Percentiles rank a stretch among this genome's conserved stretches.
Evolutionary conservation across 1,284 basidiomycete genomes (phyloP).

Genomic region (Ceratobasidium sp.): DNA sequence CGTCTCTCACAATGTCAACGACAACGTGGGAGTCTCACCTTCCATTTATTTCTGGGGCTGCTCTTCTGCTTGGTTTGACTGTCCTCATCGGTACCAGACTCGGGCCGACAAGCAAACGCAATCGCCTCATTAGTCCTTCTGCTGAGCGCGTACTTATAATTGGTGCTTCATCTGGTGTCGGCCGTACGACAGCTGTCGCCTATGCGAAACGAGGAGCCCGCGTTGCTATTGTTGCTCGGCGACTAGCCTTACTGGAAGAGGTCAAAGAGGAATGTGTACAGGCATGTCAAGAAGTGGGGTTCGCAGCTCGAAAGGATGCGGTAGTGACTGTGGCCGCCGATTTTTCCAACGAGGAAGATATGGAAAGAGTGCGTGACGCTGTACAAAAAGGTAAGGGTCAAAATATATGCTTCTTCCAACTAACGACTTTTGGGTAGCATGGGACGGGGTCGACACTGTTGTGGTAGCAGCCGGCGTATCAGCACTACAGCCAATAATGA

Average conservation of each 20-base stretch:
- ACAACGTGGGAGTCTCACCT: neutral
- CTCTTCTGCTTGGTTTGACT: neutral
- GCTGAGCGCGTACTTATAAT: constrained; percentile 78
- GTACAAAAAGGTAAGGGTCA: constrained; percentile 62
- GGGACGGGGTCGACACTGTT: constrained; percentile 84
- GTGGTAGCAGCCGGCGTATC: constrained; percentile 87
- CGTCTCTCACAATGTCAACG: constrained; percentile 1
- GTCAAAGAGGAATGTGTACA: constrained; percentile 67
- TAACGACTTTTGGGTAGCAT: constrained; percentile 57
- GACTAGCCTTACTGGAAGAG: constrained; percentile 61
- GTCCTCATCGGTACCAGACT: neutral
- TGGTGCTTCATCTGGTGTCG: constrained; percentile 86
- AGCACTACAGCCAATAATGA: constrained; percentile 77
- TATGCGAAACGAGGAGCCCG: constrained; percentile 78
- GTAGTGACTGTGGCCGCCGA: constrained; percentile 61
- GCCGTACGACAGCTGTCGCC: constrained; percentile 70
- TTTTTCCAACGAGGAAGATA: constrained; percentile 69
- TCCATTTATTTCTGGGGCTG: neutral
- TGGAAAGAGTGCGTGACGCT: constrained; percentile 65
- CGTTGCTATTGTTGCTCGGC: constrained; percentile 79
- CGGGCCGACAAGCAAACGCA: constrained; percentile 41
- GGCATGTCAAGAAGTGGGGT: constrained; percentile 40
- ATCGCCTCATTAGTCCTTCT: constrained; percentile 48
- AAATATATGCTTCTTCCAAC: constrained; percentile 5
- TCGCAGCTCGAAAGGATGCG: constrained; percentile 42